Evolutionary conservation across 129 eudicot species (phyloP).

Genomic region (Scalesia atractyloides): DNA sequence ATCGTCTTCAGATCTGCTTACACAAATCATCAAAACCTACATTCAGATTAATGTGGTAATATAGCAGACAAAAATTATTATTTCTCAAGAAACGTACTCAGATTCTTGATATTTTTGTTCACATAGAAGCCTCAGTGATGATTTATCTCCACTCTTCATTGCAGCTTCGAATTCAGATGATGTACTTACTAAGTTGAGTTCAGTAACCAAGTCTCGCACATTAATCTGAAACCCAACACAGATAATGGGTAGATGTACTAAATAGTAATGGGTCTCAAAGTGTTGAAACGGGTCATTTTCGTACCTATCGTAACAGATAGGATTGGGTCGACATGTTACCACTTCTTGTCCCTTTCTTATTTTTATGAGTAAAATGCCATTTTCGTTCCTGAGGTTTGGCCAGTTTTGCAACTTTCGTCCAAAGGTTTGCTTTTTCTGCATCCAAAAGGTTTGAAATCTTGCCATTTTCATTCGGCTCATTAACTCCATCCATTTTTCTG

Average conservation of each 20-base stretch:
- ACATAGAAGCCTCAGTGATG: slow-evolving; percentile 68
- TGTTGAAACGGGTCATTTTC: no score
- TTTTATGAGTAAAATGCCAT: no score
- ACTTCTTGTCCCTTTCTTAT: no score
- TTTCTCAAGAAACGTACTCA: slow-evolving; percentile 54
- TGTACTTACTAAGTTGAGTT: slow-evolving; percentile 62
- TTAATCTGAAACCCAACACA: slow-evolving; percentile 47
- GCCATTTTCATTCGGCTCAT: no score
- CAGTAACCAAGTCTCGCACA: slow-evolving; percentile 64
- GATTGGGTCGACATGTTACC: no score
- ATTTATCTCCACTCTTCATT: slow-evolving; percentile 76
- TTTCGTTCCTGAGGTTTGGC: no score
- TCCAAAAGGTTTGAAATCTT: no score
- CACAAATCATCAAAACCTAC: slow-evolving; percentile 47
- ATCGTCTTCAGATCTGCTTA: slow-evolving; percentile 72
- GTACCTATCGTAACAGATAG: no score
- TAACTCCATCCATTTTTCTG: no score
- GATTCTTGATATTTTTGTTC: slow-evolving; percentile 76
- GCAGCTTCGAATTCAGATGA: slow-evolving; percentile 92
- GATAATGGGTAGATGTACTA: neutral
- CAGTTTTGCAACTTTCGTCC: no score
- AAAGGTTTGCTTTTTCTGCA: no score
- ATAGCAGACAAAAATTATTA: slow-evolving; percentile 9
- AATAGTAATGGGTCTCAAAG: no score
- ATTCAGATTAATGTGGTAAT: slow-evolving; percentile 16